These are phyloP conservation scores for Suhomyces maxii DNA, from an alignment of 1,139 yeast genomes.

Conservation along the genomic window DNA sequence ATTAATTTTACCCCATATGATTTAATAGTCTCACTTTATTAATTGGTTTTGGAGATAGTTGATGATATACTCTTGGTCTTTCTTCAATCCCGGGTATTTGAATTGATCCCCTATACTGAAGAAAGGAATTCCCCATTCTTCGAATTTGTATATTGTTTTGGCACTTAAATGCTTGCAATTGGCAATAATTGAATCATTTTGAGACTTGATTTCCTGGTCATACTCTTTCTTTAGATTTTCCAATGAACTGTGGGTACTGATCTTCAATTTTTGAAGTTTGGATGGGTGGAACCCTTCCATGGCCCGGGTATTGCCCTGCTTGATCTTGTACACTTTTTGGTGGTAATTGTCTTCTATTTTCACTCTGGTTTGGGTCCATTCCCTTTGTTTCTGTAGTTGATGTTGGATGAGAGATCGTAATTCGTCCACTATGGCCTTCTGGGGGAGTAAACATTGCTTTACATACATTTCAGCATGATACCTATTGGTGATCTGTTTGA, in stretches of 20 bases:
- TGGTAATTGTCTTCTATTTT: constrained; percentile 13
- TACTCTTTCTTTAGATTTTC: constrained; percentile 8
- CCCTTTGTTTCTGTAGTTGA: constrained; percentile 20
- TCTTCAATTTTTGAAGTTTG: constrained; percentile 12
- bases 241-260: constrained; percentile 9
- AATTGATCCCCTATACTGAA: constrained; percentile 21
- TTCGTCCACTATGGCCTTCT: constrained; percentile 1
- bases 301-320: constrained; percentile 5
- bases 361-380: constrained; percentile 17
- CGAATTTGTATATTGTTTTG: constrained; percentile 18
- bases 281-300: constrained; percentile 19
- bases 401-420: constrained; percentile 11
- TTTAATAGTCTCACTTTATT: neutral
- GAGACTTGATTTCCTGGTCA: constrained; percentile 14
- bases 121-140: constrained; percentile 26
- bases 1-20: too few species aligned
- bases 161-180: constrained; percentile 19
- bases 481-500: constrained; percentile 21
- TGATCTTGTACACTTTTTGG: constrained; percentile 6
- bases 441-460: constrained; percentile 6
- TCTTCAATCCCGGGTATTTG: constrained; percentile 24
- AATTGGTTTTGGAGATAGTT: constrained; percentile 8
- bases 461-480: constrained; percentile 23
- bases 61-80: constrained; percentile 27
- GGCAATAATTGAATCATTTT: constrained; percentile 16